A percentile compares a stretch with the other conserved stretches of the same genome.
Conservation (phyloP, 176 grass and related monocot species). For the Stipa capillata region DNA sequence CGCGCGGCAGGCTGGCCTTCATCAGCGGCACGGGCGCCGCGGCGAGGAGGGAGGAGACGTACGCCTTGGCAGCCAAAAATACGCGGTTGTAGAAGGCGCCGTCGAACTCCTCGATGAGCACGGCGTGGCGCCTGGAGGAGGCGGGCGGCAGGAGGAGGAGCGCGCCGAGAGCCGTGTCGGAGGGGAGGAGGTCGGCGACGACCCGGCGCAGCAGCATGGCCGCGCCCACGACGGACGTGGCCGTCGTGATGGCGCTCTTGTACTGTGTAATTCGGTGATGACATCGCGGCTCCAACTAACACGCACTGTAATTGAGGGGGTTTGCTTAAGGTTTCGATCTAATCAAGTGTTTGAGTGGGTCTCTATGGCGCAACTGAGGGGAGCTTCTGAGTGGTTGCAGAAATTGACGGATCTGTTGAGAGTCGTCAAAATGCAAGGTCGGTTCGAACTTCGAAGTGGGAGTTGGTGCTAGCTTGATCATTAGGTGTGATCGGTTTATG, state of each 20-base stretch:
- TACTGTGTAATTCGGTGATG: conserved; percentile 12
- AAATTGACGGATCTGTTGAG: background rate
- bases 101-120: conserved; percentile 46
- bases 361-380: background rate
- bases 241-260: conserved; percentile 32
- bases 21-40: conserved; percentile 27
- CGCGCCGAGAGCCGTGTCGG: conserved; percentile 21
- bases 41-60: conserved; percentile 46
- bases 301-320: background rate
- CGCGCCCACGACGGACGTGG: conserved; percentile 28
- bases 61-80: conserved; percentile 33
- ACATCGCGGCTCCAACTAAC: background rate
- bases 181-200: conserved; percentile 15
- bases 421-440: conserved; percentile 3
- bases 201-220: conserved; percentile 39
- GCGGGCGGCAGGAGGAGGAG: conserved; percentile 38
- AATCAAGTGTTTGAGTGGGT: background rate
- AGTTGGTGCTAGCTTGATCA: background rate
- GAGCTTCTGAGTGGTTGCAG: background rate
- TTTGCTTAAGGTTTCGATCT: background rate
- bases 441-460: background rate
- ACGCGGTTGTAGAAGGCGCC: conserved; percentile 43
- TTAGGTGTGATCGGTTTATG: background rate
- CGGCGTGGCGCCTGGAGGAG: conserved; percentile 11
- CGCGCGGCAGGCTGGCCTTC: conserved; percentile 38